Conservation (phyloP, 208 protist species). For the Crithidia bombi region DNA sequence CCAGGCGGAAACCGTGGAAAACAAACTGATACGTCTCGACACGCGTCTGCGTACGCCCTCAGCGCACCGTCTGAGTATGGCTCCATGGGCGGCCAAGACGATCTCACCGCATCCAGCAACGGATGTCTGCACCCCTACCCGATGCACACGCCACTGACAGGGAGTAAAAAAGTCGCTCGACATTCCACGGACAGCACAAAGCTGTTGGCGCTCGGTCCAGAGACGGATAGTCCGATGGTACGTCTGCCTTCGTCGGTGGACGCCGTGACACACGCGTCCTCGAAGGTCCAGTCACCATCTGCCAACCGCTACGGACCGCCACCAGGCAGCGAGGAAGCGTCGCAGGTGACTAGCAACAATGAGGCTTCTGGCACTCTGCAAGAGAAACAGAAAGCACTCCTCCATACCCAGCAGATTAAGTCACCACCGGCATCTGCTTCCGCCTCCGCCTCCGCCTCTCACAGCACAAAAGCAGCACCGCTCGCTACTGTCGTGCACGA, state of each 20-base stretch:
- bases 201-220: not conserved
- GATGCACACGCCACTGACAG: not conserved
- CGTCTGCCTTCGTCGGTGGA: slow-evolving; percentile 13
- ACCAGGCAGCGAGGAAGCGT: slow-evolving; percentile 5
- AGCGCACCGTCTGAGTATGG: not conserved
- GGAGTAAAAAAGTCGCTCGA: not conserved
- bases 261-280: not conserved
- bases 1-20: not conserved
- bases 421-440: not conserved
- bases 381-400: not conserved
- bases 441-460: not conserved
- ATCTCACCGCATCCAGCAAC: slow-evolving; percentile 1
- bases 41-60: slow-evolving; percentile 6
- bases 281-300: not conserved
- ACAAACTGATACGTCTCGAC: not conserved
- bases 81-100: not conserved
- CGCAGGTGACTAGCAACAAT: not conserved
- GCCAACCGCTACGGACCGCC: slow-evolving; percentile 17
- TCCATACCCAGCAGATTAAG: not conserved
- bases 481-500: not conserved
- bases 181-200: not conserved
- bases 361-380: not conserved
- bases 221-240: slow-evolving; percentile 13
- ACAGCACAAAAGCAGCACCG: too few species aligned
- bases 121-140: not conserved